phyloP scores from a whole-genome alignment of 176 grass and related monocot genomes.

The Urochloa ruziziensis region DNA sequence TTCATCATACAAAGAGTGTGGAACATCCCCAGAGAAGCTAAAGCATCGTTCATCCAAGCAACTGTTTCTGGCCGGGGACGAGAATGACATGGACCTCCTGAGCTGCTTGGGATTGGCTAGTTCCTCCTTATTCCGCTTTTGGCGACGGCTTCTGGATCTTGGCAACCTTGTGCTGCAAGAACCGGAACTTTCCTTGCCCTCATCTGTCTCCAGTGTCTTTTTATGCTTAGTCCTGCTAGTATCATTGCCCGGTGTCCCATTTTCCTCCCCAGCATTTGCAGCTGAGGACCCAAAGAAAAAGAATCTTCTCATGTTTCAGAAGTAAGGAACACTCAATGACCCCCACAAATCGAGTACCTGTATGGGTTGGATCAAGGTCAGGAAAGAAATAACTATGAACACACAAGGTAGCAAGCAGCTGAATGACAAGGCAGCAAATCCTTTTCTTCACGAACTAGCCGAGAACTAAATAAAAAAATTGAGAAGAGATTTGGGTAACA shows the following conservation, averaged over 20 bases:
- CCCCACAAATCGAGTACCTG: not conserved
- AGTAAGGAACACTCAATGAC: not conserved
- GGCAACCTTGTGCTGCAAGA: conserved; percentile 11
- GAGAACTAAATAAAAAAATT: not conserved
- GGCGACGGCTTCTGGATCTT: not conserved
- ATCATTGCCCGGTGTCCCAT: not conserved
- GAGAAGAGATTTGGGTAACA: not conserved
- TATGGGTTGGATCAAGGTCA: not conserved
- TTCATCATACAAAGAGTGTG: conserved; percentile 12
- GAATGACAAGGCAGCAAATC: not conserved
- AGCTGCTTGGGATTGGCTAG: conserved; percentile 7
- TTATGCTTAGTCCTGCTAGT: not conserved
- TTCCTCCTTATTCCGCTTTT: not conserved
- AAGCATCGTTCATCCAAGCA: conserved; percentile 26
- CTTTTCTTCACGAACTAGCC: not conserved
- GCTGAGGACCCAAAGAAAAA: conserved; percentile 44
- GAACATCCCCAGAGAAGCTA: conserved; percentile 45
- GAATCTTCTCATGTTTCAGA: conserved; percentile 30
- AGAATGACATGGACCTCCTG: conserved; percentile 44
- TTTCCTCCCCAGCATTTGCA: not conserved
- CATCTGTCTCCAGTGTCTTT: not conserved
- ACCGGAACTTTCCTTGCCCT: not conserved
- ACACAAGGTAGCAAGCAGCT: not conserved
- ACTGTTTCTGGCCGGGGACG: not conserved
- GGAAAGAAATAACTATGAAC: not conserved